Percentiles rank a stretch among this genome's conserved stretches.
These are phyloP conservation scores for Rosa chinensis DNA, from an alignment of 306 rosid genomes.

Conservation along the genomic window DNA sequence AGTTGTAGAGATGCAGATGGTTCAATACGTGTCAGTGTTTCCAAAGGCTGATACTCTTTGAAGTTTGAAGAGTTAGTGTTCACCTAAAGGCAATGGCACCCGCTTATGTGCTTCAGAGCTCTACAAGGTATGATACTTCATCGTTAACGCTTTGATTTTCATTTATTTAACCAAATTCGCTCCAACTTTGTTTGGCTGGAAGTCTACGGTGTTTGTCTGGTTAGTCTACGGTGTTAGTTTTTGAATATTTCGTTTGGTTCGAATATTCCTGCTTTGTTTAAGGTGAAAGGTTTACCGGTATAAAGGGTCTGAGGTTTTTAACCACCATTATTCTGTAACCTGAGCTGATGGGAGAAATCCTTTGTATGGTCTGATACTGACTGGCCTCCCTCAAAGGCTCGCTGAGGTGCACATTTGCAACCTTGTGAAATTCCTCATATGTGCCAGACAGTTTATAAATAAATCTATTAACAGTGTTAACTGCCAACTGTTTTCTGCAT, in stretches of 20 bases:
- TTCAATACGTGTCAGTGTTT: neutral
- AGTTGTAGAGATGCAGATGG: neutral
- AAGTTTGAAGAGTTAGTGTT: neutral
- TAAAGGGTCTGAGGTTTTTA: neutral
- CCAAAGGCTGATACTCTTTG: neutral
- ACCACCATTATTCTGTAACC: neutral
- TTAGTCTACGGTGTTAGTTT: neutral
- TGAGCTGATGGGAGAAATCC: neutral
- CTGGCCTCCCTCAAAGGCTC: neutral
- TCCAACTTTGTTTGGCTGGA: neutral
- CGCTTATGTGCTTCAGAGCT: neutral
- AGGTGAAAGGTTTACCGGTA: neutral
- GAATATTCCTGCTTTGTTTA: neutral
- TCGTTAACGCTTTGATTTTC: neutral
- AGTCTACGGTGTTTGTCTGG: neutral
- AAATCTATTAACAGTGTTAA: neutral
- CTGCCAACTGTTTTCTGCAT: neutral
- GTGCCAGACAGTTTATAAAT: neutral
- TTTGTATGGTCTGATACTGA: neutral
- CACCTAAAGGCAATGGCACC: neutral
- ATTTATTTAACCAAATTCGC: neutral
- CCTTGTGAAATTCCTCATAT: neutral
- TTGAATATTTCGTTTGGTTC: neutral
- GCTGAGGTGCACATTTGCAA: constrained; percentile 1
- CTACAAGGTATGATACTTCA: neutral